These are phyloP conservation scores for Geoglossum glabrum DNA, from an alignment of 495 filamentous ascomycete species.

Conservation along the genomic window DNA sequence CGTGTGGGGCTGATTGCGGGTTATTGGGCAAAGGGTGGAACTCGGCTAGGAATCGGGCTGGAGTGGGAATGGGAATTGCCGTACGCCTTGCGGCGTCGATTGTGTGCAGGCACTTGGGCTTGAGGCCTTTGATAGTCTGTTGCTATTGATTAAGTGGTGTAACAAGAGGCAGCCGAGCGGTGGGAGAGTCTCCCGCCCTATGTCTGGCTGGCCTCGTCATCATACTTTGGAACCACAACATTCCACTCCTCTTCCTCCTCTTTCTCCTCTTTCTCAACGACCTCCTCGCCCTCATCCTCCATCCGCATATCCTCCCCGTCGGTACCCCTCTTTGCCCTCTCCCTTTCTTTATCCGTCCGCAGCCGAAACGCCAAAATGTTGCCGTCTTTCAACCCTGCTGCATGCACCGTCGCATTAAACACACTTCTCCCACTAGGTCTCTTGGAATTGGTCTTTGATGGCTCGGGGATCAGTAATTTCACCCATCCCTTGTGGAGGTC, in stretches of 20 bases:
- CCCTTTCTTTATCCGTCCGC: constrained; percentile 6
- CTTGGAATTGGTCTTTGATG: constrained; percentile 12
- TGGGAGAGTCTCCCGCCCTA: constrained; percentile 3
- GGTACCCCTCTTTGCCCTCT: not conserved
- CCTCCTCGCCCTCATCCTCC: constrained; percentile 21
- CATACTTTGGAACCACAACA: constrained; percentile 29
- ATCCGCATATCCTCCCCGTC: constrained; percentile 3
- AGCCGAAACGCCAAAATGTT: constrained; percentile 54
- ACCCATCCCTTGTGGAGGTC: constrained; percentile 39
- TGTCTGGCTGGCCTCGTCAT: constrained; percentile 22
- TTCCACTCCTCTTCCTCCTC: constrained; percentile 22
- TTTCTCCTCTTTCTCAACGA: constrained; percentile 39
- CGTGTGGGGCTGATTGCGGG: too few species aligned
- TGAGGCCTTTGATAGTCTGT: too few species aligned
- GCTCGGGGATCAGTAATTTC: constrained; percentile 15
- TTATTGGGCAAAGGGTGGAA: too few species aligned
- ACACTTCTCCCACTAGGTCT: constrained; percentile 11
- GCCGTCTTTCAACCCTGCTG: constrained; percentile 34
- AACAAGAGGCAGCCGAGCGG: too few species aligned
- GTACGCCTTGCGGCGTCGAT: too few species aligned
- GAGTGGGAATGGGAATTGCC: too few species aligned
- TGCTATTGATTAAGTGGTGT: too few species aligned
- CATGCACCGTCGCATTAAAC: constrained; percentile 24
- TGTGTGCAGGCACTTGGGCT: too few species aligned
- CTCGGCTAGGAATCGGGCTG: too few species aligned